Evolutionary conservation across 2,329 filamentous ascomycete species (phyloP).

Genomic region (Didymosphaeria variabile): DNA sequence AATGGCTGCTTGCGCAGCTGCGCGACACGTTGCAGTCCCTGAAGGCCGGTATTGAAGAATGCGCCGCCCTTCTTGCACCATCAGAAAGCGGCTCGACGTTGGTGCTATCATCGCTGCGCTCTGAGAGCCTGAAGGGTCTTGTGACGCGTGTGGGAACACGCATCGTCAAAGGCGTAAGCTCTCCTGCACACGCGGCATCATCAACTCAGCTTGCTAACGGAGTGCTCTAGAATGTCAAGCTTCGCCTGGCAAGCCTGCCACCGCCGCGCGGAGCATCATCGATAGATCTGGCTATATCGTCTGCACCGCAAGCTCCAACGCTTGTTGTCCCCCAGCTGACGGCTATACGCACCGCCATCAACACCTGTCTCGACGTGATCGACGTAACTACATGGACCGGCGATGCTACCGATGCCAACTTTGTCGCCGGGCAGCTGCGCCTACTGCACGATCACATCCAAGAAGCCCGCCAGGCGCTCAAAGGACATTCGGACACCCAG

Average conservation of each 20-base stretch:
- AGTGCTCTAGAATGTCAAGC: conserved; percentile 71
- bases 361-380: conserved; percentile 83
- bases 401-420: conserved; percentile 66
- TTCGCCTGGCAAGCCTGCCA: conserved; percentile 76
- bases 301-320: conserved; percentile 63
- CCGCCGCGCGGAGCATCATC: conserved; percentile 60
- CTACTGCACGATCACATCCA: conserved; percentile 68
- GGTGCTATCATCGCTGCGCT: conserved; percentile 84
- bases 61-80: conserved; percentile 84
- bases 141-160: conserved; percentile 90
- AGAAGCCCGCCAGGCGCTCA: conserved; percentile 67
- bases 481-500: conserved; percentile 61
- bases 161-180: conserved; percentile 84
- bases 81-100: conserved; percentile 87
- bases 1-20: conserved; percentile 70
- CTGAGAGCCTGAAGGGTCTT: conserved; percentile 90
- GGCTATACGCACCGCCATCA: conserved; percentile 78
- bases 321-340: conserved; percentile 75
- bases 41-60: conserved; percentile 82
- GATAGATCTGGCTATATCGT: conserved; percentile 63
- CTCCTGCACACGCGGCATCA: not conserved
- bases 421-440: conserved; percentile 66
- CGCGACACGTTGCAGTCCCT: conserved; percentile 69
- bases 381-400: conserved; percentile 78
- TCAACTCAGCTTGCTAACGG: conserved; percentile 18